phyloP scores from a whole-genome alignment of 2,329 filamentous ascomycete species.

The Curvularia verruculosa region DNA sequence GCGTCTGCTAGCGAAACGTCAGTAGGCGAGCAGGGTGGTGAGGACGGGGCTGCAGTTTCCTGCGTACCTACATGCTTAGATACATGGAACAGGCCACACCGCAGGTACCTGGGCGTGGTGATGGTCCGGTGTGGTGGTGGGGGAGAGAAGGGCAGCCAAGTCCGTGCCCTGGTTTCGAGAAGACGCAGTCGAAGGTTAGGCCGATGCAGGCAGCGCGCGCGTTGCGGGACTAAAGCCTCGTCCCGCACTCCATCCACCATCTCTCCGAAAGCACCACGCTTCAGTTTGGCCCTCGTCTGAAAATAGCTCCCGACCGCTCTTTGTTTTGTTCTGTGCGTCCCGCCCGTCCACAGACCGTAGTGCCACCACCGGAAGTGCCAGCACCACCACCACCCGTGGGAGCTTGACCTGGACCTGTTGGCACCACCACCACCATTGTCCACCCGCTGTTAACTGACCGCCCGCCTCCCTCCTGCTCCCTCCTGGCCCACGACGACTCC shows the following conservation, averaged over 20 bases:
- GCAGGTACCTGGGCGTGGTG: not conserved
- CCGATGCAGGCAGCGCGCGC: conserved; percentile 13
- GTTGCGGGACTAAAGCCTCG: conserved; percentile 23
- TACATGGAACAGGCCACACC: too few species aligned
- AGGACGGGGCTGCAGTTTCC: not conserved
- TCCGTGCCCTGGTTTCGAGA: conserved; percentile 18
- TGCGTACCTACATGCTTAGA: too few species aligned
- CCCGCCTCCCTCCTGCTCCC: conserved; percentile 10
- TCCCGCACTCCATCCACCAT: conserved; percentile 20
- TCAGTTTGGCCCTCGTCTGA: not conserved
- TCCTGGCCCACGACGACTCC: conserved; percentile 3
- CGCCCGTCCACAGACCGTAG: not conserved
- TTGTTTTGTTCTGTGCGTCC: conserved; percentile 1
- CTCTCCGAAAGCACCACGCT: conserved; percentile 20
- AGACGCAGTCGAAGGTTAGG: conserved; percentile 16
- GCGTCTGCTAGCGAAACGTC: not conserved
- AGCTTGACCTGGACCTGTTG: too few species aligned
- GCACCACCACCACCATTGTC: conserved; percentile 5
- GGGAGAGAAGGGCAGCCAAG: not conserved
- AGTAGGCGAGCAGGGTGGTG: not conserved
- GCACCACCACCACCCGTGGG: not conserved
- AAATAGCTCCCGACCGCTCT: conserved; percentile 3
- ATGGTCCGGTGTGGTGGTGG: not conserved
- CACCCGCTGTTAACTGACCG: conserved; percentile 9
- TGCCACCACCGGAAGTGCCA: not conserved